Conservation (phyloP, 2,329 filamentous ascomycete species). For the Cryphonectria nitschkei region DNA sequence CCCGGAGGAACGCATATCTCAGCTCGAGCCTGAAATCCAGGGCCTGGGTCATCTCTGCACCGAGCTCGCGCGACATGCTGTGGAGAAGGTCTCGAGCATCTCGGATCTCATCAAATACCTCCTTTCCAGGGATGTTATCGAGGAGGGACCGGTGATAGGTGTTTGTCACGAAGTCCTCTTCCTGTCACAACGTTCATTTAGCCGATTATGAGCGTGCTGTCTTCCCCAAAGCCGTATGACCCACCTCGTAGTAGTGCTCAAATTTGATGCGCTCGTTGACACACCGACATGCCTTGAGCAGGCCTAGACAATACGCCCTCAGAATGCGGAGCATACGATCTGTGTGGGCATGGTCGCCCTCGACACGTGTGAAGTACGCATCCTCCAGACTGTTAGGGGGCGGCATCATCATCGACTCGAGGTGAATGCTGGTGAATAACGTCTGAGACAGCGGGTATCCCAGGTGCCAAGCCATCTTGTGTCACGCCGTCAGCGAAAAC, state of each 20-base stretch:
- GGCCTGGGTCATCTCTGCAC: conserved; percentile 53
- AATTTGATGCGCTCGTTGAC: conserved; percentile 76
- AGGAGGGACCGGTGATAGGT: conserved; percentile 83
- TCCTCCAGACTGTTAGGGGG: conserved; percentile 66
- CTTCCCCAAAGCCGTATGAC: conserved; percentile 32
- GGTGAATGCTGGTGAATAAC: conserved; percentile 87
- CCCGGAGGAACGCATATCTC: conserved; percentile 64
- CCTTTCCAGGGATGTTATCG: conserved; percentile 59
- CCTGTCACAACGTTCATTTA: conserved; percentile 51
- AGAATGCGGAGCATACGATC: conserved; percentile 66
- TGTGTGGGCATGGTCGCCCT: conserved; percentile 35
- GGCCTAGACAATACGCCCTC: conserved; percentile 81
- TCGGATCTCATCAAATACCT: conserved; percentile 59
- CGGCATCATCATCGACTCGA: conserved; percentile 80
- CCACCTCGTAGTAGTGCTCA: conserved; percentile 90
- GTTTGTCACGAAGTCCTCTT: conserved; percentile 95
- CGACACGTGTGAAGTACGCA: conserved; percentile 61
- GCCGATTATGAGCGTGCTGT: background rate
- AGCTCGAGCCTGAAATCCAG: conserved; percentile 69
- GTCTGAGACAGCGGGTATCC: conserved; percentile 97
- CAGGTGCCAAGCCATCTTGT: conserved; percentile 90
- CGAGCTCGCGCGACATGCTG: conserved; percentile 43
- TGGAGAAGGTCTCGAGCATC: conserved; percentile 58
- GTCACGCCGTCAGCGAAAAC: conserved; percentile 13
- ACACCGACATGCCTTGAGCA: conserved; percentile 81